phyloP scores from a whole-genome alignment of 176 grass and related monocot species.

The Themeda triandra region DNA sequence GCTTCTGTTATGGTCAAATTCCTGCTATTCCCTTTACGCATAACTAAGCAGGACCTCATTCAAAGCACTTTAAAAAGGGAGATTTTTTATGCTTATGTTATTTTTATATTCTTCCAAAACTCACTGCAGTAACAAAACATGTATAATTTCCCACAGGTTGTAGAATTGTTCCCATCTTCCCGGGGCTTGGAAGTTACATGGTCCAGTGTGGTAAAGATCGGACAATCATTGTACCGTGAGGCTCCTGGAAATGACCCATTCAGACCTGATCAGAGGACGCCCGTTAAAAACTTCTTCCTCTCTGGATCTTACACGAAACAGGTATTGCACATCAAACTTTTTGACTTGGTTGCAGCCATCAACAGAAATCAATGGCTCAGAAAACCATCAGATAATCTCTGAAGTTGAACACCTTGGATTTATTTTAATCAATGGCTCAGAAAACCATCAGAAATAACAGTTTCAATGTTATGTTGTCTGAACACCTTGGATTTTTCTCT shows the following conservation, averaged over 20 bases:
- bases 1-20: constrained; percentile 3
- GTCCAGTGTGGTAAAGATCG: constrained; percentile 93
- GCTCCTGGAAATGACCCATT: constrained; percentile 96
- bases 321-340: constrained; percentile 33
- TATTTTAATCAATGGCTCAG: too few relatives aligned
- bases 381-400: too few relatives aligned
- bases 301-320: constrained; percentile 98
- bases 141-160: constrained; percentile 49
- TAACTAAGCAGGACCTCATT: background rate
- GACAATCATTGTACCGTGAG: constrained; percentile 90
- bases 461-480: too few relatives aligned
- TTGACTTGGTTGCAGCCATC: too few relatives aligned
- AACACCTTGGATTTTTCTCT: too few relatives aligned
- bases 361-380: background rate
- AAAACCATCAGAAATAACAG: too few relatives aligned
- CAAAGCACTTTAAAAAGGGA: background rate
- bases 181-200: constrained; percentile 71
- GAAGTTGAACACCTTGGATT: background rate
- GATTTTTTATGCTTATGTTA: background rate
- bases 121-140: background rate
- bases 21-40: background rate
- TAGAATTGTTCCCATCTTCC: constrained; percentile 90
- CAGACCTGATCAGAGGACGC: constrained; percentile 97
- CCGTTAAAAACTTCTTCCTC: constrained; percentile 91
- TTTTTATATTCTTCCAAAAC: constrained; percentile 8